A percentile compares a stretch with the other conserved stretches of the same genome.
These are phyloP conservation scores for Yamadazyma songkhlaensis DNA, from an alignment of 1,139 yeast genomes.

Conservation along the genomic window DNA sequence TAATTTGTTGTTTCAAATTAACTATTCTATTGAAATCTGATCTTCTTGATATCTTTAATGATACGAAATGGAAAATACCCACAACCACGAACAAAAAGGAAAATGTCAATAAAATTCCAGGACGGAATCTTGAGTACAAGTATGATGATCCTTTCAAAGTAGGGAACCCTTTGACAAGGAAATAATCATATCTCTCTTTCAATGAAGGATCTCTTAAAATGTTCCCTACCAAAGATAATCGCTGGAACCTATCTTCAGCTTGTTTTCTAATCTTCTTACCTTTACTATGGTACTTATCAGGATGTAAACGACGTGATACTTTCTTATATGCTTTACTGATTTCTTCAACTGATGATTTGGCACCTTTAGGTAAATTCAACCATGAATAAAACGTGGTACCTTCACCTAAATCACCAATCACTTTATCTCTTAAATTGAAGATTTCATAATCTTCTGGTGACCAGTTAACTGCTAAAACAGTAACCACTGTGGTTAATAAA, in stretches of 20 bases:
- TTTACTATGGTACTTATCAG: slow-evolving; percentile 63
- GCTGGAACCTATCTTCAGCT: slow-evolving; percentile 63
- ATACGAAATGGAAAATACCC: slow-evolving; percentile 57
- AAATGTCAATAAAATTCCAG: slow-evolving; percentile 56
- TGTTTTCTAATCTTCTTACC: slow-evolving; percentile 38
- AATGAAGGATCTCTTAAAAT: slow-evolving; percentile 61
- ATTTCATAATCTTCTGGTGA: slow-evolving; percentile 72
- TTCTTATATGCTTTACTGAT: slow-evolving; percentile 75
- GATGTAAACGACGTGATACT: slow-evolving; percentile 71
- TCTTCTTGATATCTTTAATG: slow-evolving; percentile 52
- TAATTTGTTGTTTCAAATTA: slow-evolving; percentile 49
- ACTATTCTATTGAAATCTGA: slow-evolving; percentile 62
- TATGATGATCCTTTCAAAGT: slow-evolving; percentile 60
- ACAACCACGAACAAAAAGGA: slow-evolving; percentile 47
- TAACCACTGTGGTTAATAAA: slow-evolving; percentile 15
- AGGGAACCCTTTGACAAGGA: slow-evolving; percentile 84
- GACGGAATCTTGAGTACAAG: slow-evolving; percentile 54
- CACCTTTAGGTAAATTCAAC: slow-evolving; percentile 50
- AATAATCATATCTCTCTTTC: slow-evolving; percentile 81
- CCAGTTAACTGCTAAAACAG: slow-evolving; percentile 31
- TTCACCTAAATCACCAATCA: slow-evolving; percentile 60
- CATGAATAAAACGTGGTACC: slow-evolving; percentile 69
- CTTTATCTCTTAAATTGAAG: slow-evolving; percentile 67
- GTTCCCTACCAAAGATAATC: slow-evolving; percentile 72
- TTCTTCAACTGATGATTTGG: slow-evolving; percentile 56